These are phyloP conservation scores for Pleurotus platypus DNA, from an alignment of 768 basidiomycete genomes.

Conservation along the genomic window DNA sequence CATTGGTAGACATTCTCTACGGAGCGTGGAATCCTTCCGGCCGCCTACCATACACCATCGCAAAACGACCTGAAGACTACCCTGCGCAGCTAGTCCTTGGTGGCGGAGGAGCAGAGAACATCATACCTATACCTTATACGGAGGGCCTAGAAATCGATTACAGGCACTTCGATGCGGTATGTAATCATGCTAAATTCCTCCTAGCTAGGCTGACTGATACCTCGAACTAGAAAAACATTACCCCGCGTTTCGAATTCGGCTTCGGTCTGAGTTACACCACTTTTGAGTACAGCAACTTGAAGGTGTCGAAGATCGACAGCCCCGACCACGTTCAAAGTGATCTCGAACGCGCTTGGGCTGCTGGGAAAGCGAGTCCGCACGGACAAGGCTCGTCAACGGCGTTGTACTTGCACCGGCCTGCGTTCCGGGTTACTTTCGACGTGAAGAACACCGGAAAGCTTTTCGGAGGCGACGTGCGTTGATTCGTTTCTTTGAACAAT, in stretches of 20 bases:
- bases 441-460: slow-evolving; percentile 62
- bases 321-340: slow-evolving; percentile 35
- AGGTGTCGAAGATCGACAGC: slow-evolving; percentile 36
- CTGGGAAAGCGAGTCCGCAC: slow-evolving; percentile 50
- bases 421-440: slow-evolving; percentile 57
- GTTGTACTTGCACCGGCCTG: slow-evolving; percentile 67
- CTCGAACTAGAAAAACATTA: slow-evolving; percentile 52
- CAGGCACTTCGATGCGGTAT: slow-evolving; percentile 63
- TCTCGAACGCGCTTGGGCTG: slow-evolving; percentile 50
- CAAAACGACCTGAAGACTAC: slow-evolving; percentile 57
- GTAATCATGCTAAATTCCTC: slow-evolving; percentile 21
- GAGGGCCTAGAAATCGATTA: slow-evolving; percentile 74
- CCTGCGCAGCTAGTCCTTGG: slow-evolving; percentile 43
- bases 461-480: slow-evolving; percentile 61
- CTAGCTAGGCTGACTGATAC: neutral
- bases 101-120: slow-evolving; percentile 25
- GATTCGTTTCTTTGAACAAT: neutral
- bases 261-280: slow-evolving; percentile 85
- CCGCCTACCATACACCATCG: slow-evolving; percentile 72
- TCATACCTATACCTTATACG: slow-evolving; percentile 54
- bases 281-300: slow-evolving; percentile 67
- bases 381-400: slow-evolving; percentile 59
- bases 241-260: slow-evolving; percentile 85
- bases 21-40: slow-evolving; percentile 69
- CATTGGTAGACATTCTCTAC: slow-evolving; percentile 69